phyloP scores from a whole-genome alignment of 2,329 filamentous ascomycete genomes.

The Coniella lustricola region DNA sequence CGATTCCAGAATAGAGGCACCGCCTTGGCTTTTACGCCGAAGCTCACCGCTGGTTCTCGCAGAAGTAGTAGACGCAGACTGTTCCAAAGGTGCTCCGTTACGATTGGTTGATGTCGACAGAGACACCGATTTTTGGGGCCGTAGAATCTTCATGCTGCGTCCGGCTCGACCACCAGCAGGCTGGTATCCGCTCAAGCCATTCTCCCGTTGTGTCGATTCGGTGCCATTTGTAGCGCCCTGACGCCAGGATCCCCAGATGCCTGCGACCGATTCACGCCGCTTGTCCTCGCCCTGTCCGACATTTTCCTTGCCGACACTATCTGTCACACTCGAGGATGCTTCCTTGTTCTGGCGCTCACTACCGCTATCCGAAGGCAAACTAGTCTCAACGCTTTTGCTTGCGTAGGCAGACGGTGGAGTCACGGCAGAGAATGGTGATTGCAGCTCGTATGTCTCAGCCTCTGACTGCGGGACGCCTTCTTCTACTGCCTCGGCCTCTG shows the following conservation, averaged over 20 bases:
- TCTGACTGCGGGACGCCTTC: conserved; percentile 22
- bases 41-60: conserved; percentile 40
- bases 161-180: conserved; percentile 51
- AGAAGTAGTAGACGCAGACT: conserved; percentile 32
- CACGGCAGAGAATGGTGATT: conserved; percentile 21
- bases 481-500: conserved; percentile 15
- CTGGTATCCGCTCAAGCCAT: conserved; percentile 59
- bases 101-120: conserved; percentile 39
- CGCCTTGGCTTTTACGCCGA: conserved; percentile 48
- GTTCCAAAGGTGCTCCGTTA: conserved; percentile 47
- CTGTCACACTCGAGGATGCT: conserved; percentile 24
- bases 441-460: conserved; percentile 21
- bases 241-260: conserved; percentile 67
- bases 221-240: conserved; percentile 42
- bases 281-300: conserved; percentile 17
- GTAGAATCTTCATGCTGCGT: conserved; percentile 84
- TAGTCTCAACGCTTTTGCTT: conserved; percentile 28
- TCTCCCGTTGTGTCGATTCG: conserved; percentile 49
- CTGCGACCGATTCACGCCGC: conserved; percentile 43
- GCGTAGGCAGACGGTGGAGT: conserved; percentile 28
- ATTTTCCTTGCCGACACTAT: conserved; percentile 23
- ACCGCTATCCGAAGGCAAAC: conserved; percentile 36
- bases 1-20: conserved; percentile 20
- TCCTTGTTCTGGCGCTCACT: conserved; percentile 35
- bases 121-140: conserved; percentile 60